Base-by-base conservation (phyloP, 345 rosid genomes). In the Brassica rapa region DNA sequence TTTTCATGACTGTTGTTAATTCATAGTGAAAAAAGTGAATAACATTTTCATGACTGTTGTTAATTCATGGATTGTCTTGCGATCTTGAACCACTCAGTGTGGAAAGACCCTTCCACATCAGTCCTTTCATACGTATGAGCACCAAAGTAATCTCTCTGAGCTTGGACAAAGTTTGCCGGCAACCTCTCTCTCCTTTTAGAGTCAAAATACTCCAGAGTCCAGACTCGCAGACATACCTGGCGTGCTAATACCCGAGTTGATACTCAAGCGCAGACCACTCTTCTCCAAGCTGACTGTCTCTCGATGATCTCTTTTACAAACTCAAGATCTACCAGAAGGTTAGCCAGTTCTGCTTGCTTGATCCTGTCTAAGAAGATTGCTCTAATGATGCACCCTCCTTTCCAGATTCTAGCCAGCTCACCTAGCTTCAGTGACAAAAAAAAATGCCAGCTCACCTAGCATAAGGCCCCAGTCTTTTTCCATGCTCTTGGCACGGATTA, bases 71-170 rank as follows among this genome's bases (percentile, higher is more conserved):
- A 81, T 82, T 87, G 86, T 74, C 83, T 88, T 35, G 98, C 97
- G 68, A 85, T 87, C 97, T 94, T 94, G 87, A 91, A 94, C 98
- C 98, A 94, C 77, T 94, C 98, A 0, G 98, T 92, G 43, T 95
- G 98, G 92, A 89, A 95, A 53, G 96, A 83, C 46, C 99, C 99
- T 75, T 92, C 95, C 70, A 86, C 63, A 75, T 95, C 99, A 74
- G 85, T 81, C 88, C 99, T 87, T 76, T 95, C 99, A 76, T 95
- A 95, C 4, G 99, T 95, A 76, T 95, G 99, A 69, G 99, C 99
- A 23, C 98, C 99, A 73, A 95, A 95, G 74, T 93, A 95, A 61
- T 95, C 99, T 62, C 98, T 77, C 71, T 95, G 99, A 43, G 99
- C 99, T 84, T 95, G 99, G 57, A 95, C 98, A 74, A 95, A 83